Conservation (phyloP, 176 grass and related monocot genomes). For the Pharus latifolius region DNA sequence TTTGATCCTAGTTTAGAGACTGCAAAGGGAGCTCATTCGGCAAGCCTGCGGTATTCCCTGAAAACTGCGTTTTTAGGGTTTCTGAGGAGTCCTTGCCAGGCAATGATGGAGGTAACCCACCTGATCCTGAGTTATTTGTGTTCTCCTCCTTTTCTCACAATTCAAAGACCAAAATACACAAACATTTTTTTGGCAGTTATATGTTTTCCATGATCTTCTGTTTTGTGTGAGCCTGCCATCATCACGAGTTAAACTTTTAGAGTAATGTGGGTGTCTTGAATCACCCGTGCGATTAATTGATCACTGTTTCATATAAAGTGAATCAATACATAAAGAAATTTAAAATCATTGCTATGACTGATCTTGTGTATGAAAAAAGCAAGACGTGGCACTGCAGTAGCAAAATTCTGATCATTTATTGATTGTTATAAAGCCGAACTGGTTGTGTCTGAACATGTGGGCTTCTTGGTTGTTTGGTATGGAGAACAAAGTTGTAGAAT, state of each 20-base stretch:
- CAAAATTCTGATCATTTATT: no score
- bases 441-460: no score
- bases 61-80: constrained; percentile 75
- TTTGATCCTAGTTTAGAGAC: constrained; percentile 62
- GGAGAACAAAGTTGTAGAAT: no score
- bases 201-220: not conserved
- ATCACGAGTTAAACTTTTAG: not conserved
- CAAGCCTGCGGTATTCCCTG: constrained; percentile 74
- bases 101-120: constrained; percentile 58
- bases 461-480: no score
- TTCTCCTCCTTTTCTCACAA: not conserved
- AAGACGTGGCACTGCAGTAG: no score
- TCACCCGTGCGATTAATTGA: not conserved
- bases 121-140: not conserved
- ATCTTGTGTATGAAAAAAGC: not conserved
- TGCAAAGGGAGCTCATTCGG: constrained; percentile 48
- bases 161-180: not conserved
- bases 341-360: constrained; percentile 9
- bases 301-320: not conserved
- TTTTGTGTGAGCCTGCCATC: not conserved
- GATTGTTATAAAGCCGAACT: no score
- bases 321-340: not conserved
- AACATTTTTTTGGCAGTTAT: not conserved
- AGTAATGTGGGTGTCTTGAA: not conserved
- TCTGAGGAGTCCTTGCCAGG: constrained; percentile 62